A percentile compares a stretch with the other conserved stretches of the same genome.
Conservation (phyloP, 139 green algal genomes). For the Astrephomene gubernaculifera region DNA sequence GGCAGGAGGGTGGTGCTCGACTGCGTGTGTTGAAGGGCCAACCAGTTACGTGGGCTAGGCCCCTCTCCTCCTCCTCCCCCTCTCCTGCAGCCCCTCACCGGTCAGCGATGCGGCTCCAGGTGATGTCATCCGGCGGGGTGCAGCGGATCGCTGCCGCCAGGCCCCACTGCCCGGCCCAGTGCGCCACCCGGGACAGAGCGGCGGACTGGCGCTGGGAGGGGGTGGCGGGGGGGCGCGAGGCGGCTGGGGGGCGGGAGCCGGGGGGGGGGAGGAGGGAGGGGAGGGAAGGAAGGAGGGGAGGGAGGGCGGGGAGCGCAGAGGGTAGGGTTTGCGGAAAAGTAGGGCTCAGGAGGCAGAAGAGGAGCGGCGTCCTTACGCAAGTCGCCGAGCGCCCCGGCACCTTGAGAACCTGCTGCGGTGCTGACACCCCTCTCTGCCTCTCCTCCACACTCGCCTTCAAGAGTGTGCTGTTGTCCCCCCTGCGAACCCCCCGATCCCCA, state of each 20-base stretch:
- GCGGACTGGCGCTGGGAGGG: conserved; percentile 45
- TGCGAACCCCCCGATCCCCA: too few species aligned
- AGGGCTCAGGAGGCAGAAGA: too few species aligned
- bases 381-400: too few species aligned
- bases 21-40: too few species aligned
- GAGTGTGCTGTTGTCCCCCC: too few species aligned
- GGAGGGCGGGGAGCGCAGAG: background rate
- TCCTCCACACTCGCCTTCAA: too few species aligned
- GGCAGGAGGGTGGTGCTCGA: too few species aligned
- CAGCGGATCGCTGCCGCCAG: background rate
- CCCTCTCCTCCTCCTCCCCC: background rate
- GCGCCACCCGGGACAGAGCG: conserved; percentile 55
- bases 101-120: conserved; percentile 27
- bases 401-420: too few species aligned
- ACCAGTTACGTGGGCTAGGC: too few species aligned
- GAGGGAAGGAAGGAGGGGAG: background rate
- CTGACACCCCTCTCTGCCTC: too few species aligned
- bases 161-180: conserved; percentile 60
- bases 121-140: conserved; percentile 30
- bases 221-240: background rate
- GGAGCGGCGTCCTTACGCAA: too few species aligned
- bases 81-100: background rate
- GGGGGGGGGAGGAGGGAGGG: background rate
- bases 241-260: background rate
- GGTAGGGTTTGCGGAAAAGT: too few species aligned